Evolutionary conservation across 805 yeast species (phyloP).

Genomic region (Zygosaccharomyces pseudorouxii): DNA sequence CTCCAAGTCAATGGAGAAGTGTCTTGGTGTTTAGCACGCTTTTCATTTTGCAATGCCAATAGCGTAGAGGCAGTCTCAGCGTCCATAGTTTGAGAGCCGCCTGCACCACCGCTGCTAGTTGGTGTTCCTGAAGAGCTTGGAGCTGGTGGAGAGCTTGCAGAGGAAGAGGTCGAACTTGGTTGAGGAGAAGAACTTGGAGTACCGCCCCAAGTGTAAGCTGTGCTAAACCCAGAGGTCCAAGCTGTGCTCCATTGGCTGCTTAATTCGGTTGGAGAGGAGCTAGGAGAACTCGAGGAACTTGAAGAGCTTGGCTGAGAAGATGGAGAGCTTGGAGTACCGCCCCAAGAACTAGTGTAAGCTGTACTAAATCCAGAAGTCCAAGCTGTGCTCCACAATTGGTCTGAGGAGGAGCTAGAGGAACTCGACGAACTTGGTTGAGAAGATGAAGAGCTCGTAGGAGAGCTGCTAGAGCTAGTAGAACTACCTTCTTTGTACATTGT

Average conservation of each 20-base stretch:
- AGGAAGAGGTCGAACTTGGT: not conserved
- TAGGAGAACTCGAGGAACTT: slow-evolving; percentile 5
- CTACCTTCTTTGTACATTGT: slow-evolving; percentile 13
- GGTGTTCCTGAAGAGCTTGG: slow-evolving; percentile 22
- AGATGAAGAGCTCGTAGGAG: not conserved
- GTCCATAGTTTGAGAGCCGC: slow-evolving; percentile 19
- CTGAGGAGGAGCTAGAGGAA: not conserved
- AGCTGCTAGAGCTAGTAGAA: not conserved
- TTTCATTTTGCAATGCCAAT: slow-evolving; percentile 46
- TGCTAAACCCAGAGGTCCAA: not conserved
- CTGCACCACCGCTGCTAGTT: slow-evolving; percentile 13
- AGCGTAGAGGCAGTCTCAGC: slow-evolving; percentile 28
- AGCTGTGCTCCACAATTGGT: not conserved
- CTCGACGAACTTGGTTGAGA: not conserved
- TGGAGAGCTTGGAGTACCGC: not conserved
- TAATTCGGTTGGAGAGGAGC: not conserved
- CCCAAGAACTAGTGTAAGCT: not conserved
- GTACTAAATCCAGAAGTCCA: not conserved
- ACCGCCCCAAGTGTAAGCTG: not conserved
- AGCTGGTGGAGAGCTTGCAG: slow-evolving; percentile 19
- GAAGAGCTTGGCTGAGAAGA: not conserved
- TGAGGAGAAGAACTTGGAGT: not conserved
- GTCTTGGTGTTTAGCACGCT: slow-evolving; percentile 44
- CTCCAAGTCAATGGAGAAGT: slow-evolving; percentile 48
- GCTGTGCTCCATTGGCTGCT: not conserved